These are phyloP conservation scores for Conoideocrella luteorostrata DNA, from an alignment of 2,329 filamentous ascomycete species.

Conservation along the genomic window DNA sequence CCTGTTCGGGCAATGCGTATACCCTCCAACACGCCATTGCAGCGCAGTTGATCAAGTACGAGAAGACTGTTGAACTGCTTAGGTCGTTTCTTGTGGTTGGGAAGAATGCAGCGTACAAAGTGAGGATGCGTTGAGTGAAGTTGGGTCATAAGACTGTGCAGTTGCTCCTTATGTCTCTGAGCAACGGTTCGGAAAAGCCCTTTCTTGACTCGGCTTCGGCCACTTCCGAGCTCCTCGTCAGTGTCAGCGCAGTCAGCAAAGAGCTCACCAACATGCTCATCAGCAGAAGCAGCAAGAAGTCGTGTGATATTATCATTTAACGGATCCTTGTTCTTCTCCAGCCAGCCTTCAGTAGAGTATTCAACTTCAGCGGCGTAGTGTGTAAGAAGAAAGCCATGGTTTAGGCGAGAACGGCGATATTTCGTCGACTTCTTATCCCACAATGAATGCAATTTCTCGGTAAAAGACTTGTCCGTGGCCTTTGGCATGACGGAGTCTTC, in stretches of 20 bases:
- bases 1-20: conserved; percentile 95
- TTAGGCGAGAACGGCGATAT: conserved; percentile 80
- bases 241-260: conserved; percentile 83
- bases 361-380: conserved; percentile 98
- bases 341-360: conserved; percentile 89
- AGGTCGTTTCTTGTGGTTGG: conserved; percentile 94
- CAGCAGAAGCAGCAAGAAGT: conserved; percentile 72
- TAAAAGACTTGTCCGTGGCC: conserved; percentile 93
- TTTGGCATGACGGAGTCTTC: conserved; percentile 99
- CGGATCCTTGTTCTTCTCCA: conserved; percentile 99
- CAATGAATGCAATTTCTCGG: conserved; percentile 90
- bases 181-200: conserved; percentile 95
- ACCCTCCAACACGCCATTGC: conserved; percentile 98
- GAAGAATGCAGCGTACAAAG: conserved; percentile 95
- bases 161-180: conserved; percentile 93
- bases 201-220: conserved; percentile 83
- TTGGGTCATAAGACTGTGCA: conserved; percentile 93
- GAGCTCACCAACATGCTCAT: conserved; percentile 75
- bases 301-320: conserved; percentile 95
- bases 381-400: conserved; percentile 89
- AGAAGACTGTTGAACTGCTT: conserved; percentile 88
- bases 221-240: conserved; percentile 65
- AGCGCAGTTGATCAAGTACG: conserved; percentile 95
- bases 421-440: conserved; percentile 97
- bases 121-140: conserved; percentile 95